Conservation (phyloP, 2,329 filamentous ascomycete species). For the Stemphylium beticola region DNA sequence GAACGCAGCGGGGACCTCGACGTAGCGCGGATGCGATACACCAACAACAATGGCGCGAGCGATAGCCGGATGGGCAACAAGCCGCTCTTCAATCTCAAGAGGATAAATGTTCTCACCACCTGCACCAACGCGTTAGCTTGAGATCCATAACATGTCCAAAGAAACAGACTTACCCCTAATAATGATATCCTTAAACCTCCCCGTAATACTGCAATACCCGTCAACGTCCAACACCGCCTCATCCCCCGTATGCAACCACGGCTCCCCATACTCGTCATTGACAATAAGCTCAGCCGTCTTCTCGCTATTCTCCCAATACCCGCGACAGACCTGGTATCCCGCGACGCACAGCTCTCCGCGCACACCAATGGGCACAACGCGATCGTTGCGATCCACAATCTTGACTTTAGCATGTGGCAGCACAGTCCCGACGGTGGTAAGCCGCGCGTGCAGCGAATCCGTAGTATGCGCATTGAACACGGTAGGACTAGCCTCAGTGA, state of each 20-base stretch:
- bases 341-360: slow-evolving; percentile 78
- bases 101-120: slow-evolving; percentile 61
- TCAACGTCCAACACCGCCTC: slow-evolving; percentile 49
- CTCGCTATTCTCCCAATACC: slow-evolving; percentile 70
- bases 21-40: slow-evolving; percentile 72
- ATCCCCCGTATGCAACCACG: slow-evolving; percentile 50
- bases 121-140: slow-evolving; percentile 7
- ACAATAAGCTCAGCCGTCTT: slow-evolving; percentile 77
- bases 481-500: slow-evolving; percentile 80
- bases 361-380: slow-evolving; percentile 69
- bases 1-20: slow-evolving; percentile 75
- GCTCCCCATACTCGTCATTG: slow-evolving; percentile 65
- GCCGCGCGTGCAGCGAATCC: slow-evolving; percentile 69
- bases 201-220: slow-evolving; percentile 73
- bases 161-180: slow-evolving; percentile 62
- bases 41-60: slow-evolving; percentile 72
- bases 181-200: slow-evolving; percentile 80
- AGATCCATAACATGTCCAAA: too few species aligned
- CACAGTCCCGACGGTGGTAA: slow-evolving; percentile 76
- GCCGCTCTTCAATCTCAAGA: slow-evolving; percentile 75
- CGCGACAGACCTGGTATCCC: slow-evolving; percentile 75
- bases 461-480: slow-evolving; percentile 81
- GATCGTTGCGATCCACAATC: slow-evolving; percentile 72
- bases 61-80: slow-evolving; percentile 69
- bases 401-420: slow-evolving; percentile 78